These are phyloP conservation scores for Eremothecium gossypii DNA, from an alignment of 1,139 yeast species.

Conservation along the genomic window DNA sequence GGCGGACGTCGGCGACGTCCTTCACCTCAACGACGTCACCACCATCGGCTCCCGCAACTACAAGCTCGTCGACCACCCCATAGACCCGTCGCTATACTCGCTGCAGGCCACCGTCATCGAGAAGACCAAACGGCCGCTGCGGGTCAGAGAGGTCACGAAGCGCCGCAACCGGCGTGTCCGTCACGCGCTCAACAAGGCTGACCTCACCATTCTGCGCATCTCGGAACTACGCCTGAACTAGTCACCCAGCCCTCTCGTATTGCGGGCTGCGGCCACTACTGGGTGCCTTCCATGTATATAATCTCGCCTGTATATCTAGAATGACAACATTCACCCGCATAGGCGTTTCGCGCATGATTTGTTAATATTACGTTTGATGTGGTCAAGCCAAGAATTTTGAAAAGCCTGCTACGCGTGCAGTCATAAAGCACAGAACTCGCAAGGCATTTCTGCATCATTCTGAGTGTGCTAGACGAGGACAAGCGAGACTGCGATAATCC, in stretches of 20 bases:
- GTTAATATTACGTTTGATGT: too few species aligned
- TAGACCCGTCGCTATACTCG: constrained; percentile 45
- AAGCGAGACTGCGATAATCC: neutral
- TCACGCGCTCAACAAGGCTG: constrained; percentile 70
- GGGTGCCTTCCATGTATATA: too few species aligned
- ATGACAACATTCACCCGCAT: too few species aligned
- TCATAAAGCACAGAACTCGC: too few species aligned
- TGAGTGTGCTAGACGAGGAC: too few species aligned
- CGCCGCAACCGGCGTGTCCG: constrained; percentile 79
- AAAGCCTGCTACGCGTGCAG: too few species aligned
- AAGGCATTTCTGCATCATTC: too few species aligned
- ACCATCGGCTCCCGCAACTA: constrained; percentile 80
- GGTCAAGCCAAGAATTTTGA: too few species aligned
- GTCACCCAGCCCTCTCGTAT: neutral
- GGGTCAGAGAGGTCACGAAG: constrained; percentile 57
- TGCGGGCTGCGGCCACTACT: too few species aligned
- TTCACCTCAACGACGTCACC: constrained; percentile 63
- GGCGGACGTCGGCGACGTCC: constrained; percentile 71
- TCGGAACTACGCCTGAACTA: constrained; percentile 52
- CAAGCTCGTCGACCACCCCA: constrained; percentile 50
- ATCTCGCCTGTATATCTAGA: too few species aligned
- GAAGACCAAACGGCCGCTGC: constrained; percentile 75
- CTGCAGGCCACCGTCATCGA: constrained; percentile 77
- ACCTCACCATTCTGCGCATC: constrained; percentile 72
- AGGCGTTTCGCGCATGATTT: too few species aligned